Evolutionary conservation across 176 grass and related monocot genomes (phyloP).

Genomic region (Olyra latifolia): DNA sequence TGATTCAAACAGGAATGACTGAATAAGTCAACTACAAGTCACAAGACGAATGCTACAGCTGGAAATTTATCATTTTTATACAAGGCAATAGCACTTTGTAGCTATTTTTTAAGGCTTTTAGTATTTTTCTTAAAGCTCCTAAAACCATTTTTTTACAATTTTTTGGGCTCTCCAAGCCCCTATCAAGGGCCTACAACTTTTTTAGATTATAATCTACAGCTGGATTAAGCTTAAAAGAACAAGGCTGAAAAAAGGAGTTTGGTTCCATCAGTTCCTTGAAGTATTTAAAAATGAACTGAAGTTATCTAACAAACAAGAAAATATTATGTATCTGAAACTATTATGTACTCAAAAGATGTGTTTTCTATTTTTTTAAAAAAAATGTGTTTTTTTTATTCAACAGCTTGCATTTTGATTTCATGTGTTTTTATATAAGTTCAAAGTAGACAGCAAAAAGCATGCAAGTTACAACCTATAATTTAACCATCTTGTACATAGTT

Average conservation of each 20-base stretch:
- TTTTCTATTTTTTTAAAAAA: neutral
- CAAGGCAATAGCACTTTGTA: no score
- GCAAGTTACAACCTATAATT: neutral
- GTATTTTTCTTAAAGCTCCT: no score
- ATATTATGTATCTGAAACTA: conserved; percentile 11
- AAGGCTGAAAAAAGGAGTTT: no score
- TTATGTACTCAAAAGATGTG: neutral
- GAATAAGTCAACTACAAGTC: conserved; percentile 13
- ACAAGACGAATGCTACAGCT: no score
- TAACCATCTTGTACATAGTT: neutral
- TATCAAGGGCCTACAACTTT: no score
- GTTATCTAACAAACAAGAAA: conserved; percentile 21
- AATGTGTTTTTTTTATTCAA: neutral
- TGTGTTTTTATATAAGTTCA: neutral
- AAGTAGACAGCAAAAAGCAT: neutral
- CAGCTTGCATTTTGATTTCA: neutral
- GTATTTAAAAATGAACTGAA: neutral
- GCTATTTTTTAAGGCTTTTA: no score
- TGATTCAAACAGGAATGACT: conserved; percentile 16
- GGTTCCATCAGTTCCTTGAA: no score
- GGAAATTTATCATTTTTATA: no score
- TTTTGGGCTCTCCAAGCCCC: no score
- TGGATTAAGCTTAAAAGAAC: no score
- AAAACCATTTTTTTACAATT: no score
- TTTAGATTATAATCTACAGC: no score